Conservation (phyloP, 176 grass and related monocot species). For the Avena atlantica region DNA sequence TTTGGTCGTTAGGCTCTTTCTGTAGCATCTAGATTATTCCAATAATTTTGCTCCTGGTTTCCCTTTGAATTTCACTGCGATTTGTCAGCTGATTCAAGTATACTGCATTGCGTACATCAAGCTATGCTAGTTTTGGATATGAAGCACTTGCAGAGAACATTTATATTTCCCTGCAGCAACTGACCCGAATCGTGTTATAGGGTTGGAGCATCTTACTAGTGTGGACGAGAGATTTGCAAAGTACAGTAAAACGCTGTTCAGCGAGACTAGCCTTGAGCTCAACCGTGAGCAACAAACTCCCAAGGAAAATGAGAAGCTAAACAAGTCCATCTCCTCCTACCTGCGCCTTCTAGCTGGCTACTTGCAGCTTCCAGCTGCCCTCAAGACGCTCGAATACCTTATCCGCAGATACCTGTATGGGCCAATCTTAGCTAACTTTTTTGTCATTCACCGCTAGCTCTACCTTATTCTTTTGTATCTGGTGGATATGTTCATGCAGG, state of each 20-base stretch:
- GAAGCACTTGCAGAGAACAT: not conserved
- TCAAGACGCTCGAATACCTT: constrained; percentile 91
- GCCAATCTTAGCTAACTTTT: constrained; percentile 26
- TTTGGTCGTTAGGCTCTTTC: not conserved
- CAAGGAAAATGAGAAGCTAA: constrained; percentile 77
- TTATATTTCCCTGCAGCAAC: not conserved
- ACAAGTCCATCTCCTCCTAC: constrained; percentile 83
- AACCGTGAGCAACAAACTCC: constrained; percentile 74
- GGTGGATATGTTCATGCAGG: constrained; percentile 59
- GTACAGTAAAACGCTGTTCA: constrained; percentile 76
- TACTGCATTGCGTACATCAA: not conserved
- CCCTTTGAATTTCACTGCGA: not conserved
- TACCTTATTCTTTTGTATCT: constrained; percentile 44
- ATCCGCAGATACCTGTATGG: constrained; percentile 83
- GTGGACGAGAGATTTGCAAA: constrained; percentile 65
- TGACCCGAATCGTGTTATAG: constrained; percentile 47
- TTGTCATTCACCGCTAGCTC: not conserved
- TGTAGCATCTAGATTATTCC: not conserved
- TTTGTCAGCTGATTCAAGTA: not conserved
- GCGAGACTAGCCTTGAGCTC: constrained; percentile 77
- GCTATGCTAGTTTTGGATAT: constrained; percentile 6
- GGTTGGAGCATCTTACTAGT: constrained; percentile 71
- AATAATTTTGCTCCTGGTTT: too few species aligned
- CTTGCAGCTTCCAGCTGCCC: constrained; percentile 68
- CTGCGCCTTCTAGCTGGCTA: constrained; percentile 79